Base-by-base conservation (phyloP, 495 filamentous ascomycete genomes). In the Tuber aestivum region DNA sequence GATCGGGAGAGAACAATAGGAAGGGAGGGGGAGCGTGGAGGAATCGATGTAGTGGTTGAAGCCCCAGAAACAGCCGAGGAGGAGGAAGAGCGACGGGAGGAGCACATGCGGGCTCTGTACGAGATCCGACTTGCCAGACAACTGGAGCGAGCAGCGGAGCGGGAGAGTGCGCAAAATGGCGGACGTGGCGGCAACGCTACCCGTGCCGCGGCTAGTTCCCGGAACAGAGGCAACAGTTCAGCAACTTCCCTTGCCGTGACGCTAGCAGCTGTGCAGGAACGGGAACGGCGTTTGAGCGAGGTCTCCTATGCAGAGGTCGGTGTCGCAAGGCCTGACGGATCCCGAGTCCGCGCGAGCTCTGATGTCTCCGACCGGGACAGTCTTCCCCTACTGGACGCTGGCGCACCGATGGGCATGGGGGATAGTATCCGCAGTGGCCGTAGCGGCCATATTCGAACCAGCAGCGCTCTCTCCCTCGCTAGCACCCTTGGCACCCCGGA, bases 1-100 rank as follows among this genome's bases (percentile, higher is more conserved):
- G 89, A 93, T 7, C 87, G 89, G 48, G 95, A 99, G 82, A 91
- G 91, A 77, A 89, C 97, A n/a, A 87, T 98, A 61, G 95, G 90
- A 21, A 89, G 95, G 0, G 95, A 96, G 84, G 95, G 95, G 44
- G 95, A 99, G 82, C 89, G 95, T 40, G 94, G 86, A 68, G 95
- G 95, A 5, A 94, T 99, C 78, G 95, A 99, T 79, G 88, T 92
- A 45, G 94, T 99, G 5, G 85, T 98, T 41, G 95, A 99, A 83
- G 92, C 89, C 74, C 91, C 92, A 1, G 92, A 94, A 78, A 90
- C 89, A 18, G 35, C 41, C 40, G 76, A 91, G 37, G 91, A 94
- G 70, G 89, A 95, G 80, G 95, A 99, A 81, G 84, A 83, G 3
- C 86, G 94, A 48, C 87, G 95, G n/a, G 94, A 98, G 74, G 90